Conservation (phyloP, 352 stramenopile genomes). For the Pythium graminicola region DNA sequence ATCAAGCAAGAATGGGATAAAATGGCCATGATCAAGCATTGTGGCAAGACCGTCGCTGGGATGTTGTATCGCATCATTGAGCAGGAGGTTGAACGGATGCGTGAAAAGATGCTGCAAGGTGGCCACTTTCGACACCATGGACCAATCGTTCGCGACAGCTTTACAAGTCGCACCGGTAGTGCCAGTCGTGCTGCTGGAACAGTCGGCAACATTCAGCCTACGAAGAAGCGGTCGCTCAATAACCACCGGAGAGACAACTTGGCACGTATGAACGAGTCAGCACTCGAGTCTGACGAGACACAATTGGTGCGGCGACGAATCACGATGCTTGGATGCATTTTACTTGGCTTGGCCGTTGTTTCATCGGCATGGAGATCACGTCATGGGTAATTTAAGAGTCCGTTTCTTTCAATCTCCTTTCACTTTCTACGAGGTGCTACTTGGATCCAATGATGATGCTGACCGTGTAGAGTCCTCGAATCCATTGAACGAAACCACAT, state of each 20-base stretch:
- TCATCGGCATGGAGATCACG: conserved; percentile 14
- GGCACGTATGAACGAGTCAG: conserved; percentile 3
- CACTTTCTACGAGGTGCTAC: conserved; percentile 5
- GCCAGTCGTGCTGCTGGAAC: background rate
- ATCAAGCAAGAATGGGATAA: conserved; percentile 69
- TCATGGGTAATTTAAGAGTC: background rate
- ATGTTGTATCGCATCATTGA: conserved; percentile 87
- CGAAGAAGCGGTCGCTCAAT: conserved; percentile 2
- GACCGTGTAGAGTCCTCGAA: conserved; percentile 51
- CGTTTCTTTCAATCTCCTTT: conserved; percentile 7
- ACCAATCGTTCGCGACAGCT: background rate
- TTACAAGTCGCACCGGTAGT: background rate
- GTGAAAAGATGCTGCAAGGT: conserved; percentile 26
- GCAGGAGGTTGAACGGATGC: conserved; percentile 62
- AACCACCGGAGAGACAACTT: conserved; percentile 13
- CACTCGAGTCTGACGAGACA: background rate
- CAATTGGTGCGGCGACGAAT: conserved; percentile 1
- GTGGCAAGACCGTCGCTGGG: conserved; percentile 56
- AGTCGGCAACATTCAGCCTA: background rate
- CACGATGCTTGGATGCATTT: conserved; percentile 2
- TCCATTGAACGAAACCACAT: conserved; percentile 72
- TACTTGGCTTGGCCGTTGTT: conserved; percentile 10
- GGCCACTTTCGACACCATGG: conserved; percentile 27
- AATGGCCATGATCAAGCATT: conserved; percentile 81
- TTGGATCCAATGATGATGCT: conserved; percentile 4